Base-by-base conservation (phyloP, 495 filamentous ascomycete genomes). In the Aspergillus incahuasiensis region DNA sequence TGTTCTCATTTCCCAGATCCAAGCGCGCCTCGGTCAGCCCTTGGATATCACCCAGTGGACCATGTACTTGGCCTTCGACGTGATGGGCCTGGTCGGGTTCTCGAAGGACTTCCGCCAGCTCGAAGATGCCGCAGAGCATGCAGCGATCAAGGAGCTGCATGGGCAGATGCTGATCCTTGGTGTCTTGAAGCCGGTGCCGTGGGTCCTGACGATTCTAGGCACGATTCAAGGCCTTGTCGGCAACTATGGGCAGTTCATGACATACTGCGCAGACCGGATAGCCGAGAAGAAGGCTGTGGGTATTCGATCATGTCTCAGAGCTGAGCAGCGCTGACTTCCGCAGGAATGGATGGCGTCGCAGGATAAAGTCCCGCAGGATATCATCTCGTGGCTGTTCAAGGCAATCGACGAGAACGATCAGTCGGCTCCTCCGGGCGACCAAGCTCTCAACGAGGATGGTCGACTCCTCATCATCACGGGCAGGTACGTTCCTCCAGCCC, bases 31-130 rank as follows among this genome's bases (percentile, higher is more conserved):
- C 13, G 32, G 42, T 6, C 21, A 57, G 18, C 41, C 34, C 15
- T 25, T 63, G 11, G 79, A 88, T 64, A 79, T 87, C 70, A 73
- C 82, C 0, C 73, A 82, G 56, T 87, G 83, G 79, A 78, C 76
- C 52, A 86, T 82, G 63, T 88, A 81, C 69, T 74, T 48, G 15
- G 45, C 45, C 25, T 48, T 48, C 35, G 45, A 48, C 59, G 82
- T 89, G 19, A 82, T 91, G 67, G 86, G 86, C 3, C 82, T 88
- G 34, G 61, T 91, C 8, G 79, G 78, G 54, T 90, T 89, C 61
- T 85, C 83, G 15, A 87, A 88, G 65, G 76, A 83, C 18, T 89
- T 88, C 68, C 76, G 82, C 40, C 88, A 88, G 80, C 68, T 90
- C 24, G 79, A 83, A 45, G 68, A 66, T n/a, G 76, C 71, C 6